A percentile compares a stretch with the other conserved stretches of the same genome.
Evolutionary conservation across 306 rosid genomes (phyloP).

Genomic region (Fagus crenata): DNA sequence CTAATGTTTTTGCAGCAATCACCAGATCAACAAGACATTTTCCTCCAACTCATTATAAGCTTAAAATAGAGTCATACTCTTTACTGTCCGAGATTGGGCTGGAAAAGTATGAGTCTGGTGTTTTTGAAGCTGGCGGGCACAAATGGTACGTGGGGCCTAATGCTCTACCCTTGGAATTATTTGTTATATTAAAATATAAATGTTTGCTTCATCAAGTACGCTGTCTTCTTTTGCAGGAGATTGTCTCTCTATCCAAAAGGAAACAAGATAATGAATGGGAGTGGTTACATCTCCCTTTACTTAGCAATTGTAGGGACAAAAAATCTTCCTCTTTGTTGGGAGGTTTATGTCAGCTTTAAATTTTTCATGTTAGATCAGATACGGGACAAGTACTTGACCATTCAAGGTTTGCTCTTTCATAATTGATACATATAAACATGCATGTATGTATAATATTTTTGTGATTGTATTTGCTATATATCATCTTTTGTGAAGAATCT

Average conservation of each 20-base stretch:
- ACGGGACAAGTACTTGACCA: neutral
- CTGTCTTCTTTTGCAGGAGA: neutral
- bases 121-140: constrained; percentile 14
- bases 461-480: too few species aligned
- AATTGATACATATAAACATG: too few species aligned
- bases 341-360: too few species aligned
- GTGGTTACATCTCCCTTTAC: too few species aligned
- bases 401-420: neutral
- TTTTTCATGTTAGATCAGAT: too few species aligned
- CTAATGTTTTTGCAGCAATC: neutral
- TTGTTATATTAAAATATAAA: too few species aligned
- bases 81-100: neutral
- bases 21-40: neutral
- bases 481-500: too few species aligned
- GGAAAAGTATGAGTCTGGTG: neutral
- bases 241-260: neutral
- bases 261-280: neutral
- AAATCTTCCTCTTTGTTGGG: too few species aligned
- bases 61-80: constrained; percentile 1
- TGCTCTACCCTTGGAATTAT: too few species aligned
- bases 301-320: too few species aligned
- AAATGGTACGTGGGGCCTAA: constrained; percentile 2
- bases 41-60: neutral
- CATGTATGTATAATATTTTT: too few species aligned
- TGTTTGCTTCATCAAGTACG: too few species aligned